Conservation (phyloP, 2,329 filamentous ascomycete species). For the Botrytis aclada region DNA sequence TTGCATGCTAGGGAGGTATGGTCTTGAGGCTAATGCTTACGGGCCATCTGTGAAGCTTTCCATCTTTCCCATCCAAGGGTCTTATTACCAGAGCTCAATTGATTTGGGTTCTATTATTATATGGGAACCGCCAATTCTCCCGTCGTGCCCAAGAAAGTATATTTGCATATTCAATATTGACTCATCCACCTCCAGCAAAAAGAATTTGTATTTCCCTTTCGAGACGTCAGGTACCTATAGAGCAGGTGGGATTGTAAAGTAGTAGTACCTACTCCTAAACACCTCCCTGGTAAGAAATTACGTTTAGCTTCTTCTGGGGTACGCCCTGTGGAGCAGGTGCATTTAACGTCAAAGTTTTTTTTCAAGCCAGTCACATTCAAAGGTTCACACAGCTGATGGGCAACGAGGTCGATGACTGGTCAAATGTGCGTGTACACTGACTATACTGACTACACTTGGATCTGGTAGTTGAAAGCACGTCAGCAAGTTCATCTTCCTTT, state of each 20-base stretch:
- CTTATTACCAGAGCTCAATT: not conserved
- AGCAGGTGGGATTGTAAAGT: too few species aligned
- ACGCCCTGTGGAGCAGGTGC: slow-evolving; percentile 3
- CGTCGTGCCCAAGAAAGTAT: not conserved
- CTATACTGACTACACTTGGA: not conserved
- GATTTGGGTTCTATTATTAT: not conserved
- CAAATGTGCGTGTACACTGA: not conserved
- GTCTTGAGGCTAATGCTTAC: not conserved
- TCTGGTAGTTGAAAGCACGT: not conserved
- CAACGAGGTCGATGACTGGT: not conserved
- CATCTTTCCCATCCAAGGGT: not conserved
- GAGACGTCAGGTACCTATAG: not conserved
- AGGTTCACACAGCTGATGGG: not conserved
- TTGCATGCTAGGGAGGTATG: not conserved
- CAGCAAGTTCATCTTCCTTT: not conserved
- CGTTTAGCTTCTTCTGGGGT: slow-evolving; percentile 20
- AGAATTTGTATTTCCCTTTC: not conserved
- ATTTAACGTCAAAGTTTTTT: not conserved
- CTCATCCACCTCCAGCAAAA: not conserved
- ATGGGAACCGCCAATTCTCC: not conserved
- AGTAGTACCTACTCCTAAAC: not conserved
- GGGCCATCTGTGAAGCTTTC: not conserved
- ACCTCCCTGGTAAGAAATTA: slow-evolving; percentile 9
- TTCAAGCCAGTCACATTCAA: not conserved
- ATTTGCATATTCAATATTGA: not conserved